phyloP scores from a whole-genome alignment of 2,329 filamentous ascomycete species.

The Ophiostoma ulmi region DNA sequence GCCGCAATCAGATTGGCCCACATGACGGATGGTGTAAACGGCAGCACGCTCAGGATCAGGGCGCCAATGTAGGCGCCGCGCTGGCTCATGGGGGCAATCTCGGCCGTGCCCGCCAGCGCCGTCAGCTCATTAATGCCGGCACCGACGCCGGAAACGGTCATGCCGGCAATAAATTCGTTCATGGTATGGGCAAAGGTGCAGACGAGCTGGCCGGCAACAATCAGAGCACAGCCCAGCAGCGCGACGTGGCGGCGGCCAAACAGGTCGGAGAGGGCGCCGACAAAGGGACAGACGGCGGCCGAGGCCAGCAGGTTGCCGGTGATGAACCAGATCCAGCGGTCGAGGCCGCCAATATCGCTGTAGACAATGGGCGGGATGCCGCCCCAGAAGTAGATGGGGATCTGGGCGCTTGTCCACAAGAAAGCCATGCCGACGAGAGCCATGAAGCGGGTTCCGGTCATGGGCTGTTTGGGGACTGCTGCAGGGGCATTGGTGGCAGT shows the following conservation, averaged over 20 bases:
- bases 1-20: conserved; percentile 52
- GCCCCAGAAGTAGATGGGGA: conserved; percentile 36
- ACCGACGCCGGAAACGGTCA: conserved; percentile 55
- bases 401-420: conserved; percentile 33
- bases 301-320: conserved; percentile 51
- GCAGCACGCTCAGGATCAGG: conserved; percentile 57
- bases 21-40: conserved; percentile 58
- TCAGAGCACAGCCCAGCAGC: conserved; percentile 47
- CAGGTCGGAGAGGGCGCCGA: conserved; percentile 60
- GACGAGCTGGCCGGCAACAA: conserved; percentile 57
- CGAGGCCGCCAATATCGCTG: conserved; percentile 53
- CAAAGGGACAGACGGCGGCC: conserved; percentile 56
- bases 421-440: conserved; percentile 32
- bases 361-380: conserved; percentile 52
- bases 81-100: conserved; percentile 61
- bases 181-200: conserved; percentile 53
- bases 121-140: conserved; percentile 65
- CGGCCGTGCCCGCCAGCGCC: conserved; percentile 61
- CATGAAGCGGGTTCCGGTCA: conserved; percentile 27
- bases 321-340: conserved; percentile 58
- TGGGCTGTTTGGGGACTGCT: background rate
- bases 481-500: background rate
- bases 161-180: conserved; percentile 54
- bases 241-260: conserved; percentile 57
- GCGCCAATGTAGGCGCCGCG: conserved; percentile 58